Base-by-base conservation (phyloP, 2,329 filamentous ascomycete species). In the Fusarium lateritium region DNA sequence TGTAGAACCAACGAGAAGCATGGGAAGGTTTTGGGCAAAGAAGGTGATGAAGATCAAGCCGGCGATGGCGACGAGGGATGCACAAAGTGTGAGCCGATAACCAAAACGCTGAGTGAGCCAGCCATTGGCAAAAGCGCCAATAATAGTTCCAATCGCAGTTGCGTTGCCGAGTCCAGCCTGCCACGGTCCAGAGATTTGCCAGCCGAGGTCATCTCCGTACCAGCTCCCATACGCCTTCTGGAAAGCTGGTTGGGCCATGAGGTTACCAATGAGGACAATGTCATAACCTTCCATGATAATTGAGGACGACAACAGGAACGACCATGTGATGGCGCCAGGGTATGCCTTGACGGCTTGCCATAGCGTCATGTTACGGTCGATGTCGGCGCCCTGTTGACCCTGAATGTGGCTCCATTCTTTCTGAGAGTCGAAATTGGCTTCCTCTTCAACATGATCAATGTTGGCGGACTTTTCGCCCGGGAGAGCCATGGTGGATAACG, bases 11-110 rank as follows among this genome's bases (percentile, higher is more conserved):
- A 81, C 78, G 0, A 85, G 73, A 9, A 85, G 76, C 6, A 82
- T 79, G 1, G 77, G 70, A 3, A 83, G 73, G 4, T 76, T 76
- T 6, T 76, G 71, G 1, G 77, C 76, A 34, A 78, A 78, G 67
- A 79, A 79, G 1, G 74, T 72, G 10, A 79, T 72, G 14, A 78
- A 77, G 22, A 79, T 73, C 21, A 78, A 72, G 7, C 64, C 73
- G 0, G 69, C 61, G 1, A 56, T 5, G 76, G 65, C 47, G 84
- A 65, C 4, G 83, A 85, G 17, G 68, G 80, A 36, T 86, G 84
- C 66, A 2, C 56, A 21, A 6, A 90, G 83, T 5, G 86, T 88
- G 70, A 83, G 84, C 14, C 85, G 54, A 31, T 73, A 74, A 5
- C 72, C 72, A 2, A 62, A 73, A 0, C 62, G 51, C 4, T 65